A percentile compares a stretch with the other conserved stretches of the same genome.
Conservation (phyloP, 768 basidiomycete species). For the Gloeostereum incarnatum region DNA sequence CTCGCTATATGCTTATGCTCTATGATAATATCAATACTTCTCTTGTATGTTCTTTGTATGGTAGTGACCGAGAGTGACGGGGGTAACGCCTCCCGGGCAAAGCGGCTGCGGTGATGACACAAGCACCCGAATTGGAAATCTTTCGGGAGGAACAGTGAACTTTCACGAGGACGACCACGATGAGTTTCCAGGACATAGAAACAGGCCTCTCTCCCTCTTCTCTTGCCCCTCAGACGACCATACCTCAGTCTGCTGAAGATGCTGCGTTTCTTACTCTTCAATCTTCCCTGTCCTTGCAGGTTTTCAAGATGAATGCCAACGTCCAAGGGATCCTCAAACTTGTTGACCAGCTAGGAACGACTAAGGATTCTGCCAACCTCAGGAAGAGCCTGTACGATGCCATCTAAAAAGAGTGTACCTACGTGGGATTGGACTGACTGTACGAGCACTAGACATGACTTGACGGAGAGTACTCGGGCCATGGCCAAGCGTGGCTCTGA, state of each 20-base stretch:
- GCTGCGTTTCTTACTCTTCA: conserved; percentile 69
- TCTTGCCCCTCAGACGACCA: background rate
- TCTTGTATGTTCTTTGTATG: no score
- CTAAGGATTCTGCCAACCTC: conserved; percentile 67
- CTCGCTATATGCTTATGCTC: no score
- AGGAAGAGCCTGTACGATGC: conserved; percentile 78
- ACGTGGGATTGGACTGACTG: background rate
- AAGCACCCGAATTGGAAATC: no score
- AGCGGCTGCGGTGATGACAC: no score
- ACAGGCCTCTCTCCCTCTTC: conserved; percentile 26
- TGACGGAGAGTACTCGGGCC: conserved; percentile 88
- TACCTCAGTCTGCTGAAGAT: conserved; percentile 52
- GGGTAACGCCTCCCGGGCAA: no score
- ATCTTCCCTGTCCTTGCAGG: conserved; percentile 78
- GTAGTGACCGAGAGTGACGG: no score
- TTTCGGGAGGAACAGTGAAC: no score
- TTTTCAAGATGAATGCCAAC: conserved; percentile 98
- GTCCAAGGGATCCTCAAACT: conserved; percentile 91
- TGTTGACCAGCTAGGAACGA: conserved; percentile 93
- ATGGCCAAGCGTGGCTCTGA: conserved; percentile 94
- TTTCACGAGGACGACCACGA: conserved; percentile 17
- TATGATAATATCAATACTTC: no score
- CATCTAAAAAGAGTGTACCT: background rate
- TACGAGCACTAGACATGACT: conserved; percentile 58
- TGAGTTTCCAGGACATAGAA: conserved; percentile 54